Conservation (phyloP, 192 early-diverging fungal species). For the Coemansia aciculifera region DNA sequence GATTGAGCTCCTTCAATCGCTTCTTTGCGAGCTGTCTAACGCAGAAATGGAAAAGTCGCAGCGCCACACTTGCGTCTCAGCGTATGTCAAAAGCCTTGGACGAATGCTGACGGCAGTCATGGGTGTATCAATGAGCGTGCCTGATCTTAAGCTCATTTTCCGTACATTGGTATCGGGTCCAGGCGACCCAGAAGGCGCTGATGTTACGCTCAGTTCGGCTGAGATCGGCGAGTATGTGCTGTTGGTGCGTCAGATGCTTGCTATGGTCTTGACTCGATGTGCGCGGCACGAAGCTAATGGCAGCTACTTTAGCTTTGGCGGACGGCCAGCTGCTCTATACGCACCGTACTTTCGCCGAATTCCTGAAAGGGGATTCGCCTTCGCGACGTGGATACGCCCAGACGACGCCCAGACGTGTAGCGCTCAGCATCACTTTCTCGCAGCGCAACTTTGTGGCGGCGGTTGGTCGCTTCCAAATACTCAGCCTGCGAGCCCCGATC, state of each 20-base stretch:
- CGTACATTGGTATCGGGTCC: constrained; percentile 32
- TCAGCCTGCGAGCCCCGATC: neutral
- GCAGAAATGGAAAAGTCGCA: neutral
- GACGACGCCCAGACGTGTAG: neutral
- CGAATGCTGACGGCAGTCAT: constrained; percentile 26
- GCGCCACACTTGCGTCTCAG: constrained; percentile 5
- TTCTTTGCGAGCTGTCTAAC: constrained; percentile 13
- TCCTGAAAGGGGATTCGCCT: constrained; percentile 37
- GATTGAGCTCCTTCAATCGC: constrained; percentile 33
- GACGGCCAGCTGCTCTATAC: constrained; percentile 8
- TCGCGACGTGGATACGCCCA: constrained; percentile 29
- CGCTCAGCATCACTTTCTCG: constrained; percentile 25
- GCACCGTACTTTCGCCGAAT: constrained; percentile 26
- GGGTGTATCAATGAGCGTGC: constrained; percentile 23
- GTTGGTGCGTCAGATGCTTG: constrained; percentile 19
- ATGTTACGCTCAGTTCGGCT: neutral
- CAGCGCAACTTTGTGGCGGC: constrained; percentile 6
- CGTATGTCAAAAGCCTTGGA: constrained; percentile 18
- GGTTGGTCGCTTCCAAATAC: constrained; percentile 11
- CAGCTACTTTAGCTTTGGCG: constrained; percentile 39
- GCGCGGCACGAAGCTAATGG: constrained; percentile 10
- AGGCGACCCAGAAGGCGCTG: neutral
- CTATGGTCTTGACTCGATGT: constrained; percentile 18
- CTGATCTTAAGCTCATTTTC: constrained; percentile 33
- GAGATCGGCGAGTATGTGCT: constrained; percentile 25